Evolutionary conservation across 2,329 filamentous ascomycete species (phyloP), one percentile per base, ranked within the genome.

Genomic region (Diaporthe longicolla): DNA sequence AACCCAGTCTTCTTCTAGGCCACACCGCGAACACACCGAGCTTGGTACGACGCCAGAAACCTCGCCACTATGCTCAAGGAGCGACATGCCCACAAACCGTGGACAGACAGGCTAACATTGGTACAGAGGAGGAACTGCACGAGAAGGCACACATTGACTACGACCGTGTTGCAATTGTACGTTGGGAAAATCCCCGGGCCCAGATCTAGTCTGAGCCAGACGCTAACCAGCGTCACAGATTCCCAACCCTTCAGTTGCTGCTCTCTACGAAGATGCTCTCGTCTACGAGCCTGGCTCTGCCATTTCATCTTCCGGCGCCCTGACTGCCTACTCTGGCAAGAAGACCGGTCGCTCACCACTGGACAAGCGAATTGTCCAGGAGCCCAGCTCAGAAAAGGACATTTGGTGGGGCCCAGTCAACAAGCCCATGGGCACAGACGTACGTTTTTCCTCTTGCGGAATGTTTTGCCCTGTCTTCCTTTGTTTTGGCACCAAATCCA

Each of bases 371-470:
- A 94, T 99, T 82, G 97, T 99, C 82, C 92, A 97, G 87, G 97
- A 99, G 85, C 88, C 92, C 75, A 89, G 91, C 76, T 98, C 97
- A 77, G 93, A 98, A 84, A 93, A 97, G 73, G 92, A 99, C 76
- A 90, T 99, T 82, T 99, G 97, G 97, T 98, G 97, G 97, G 97
- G 97, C 81, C 96, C 97, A 73, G 97, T 99, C 79, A 99, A 99
- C 90, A 98, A 98, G 91, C 94, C 96, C 83, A 99, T 99, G 97
- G 93, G 91, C 79, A 91, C 95, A 80, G 95, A 98, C 85, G 97
- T 98, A 93, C 92, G 94, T 76, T 72, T 70, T 74, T 63, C 72
- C 70, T 32, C 40, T 71, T 58, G 61, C 32, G 63, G 45, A 68
- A 35, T 70, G 73, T n/a, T 29, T 59, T 68, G 45, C 21, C 13